These are phyloP conservation scores for Ogataea saltuana DNA, from an alignment of 805 yeast genomes.

Conservation along the genomic window DNA sequence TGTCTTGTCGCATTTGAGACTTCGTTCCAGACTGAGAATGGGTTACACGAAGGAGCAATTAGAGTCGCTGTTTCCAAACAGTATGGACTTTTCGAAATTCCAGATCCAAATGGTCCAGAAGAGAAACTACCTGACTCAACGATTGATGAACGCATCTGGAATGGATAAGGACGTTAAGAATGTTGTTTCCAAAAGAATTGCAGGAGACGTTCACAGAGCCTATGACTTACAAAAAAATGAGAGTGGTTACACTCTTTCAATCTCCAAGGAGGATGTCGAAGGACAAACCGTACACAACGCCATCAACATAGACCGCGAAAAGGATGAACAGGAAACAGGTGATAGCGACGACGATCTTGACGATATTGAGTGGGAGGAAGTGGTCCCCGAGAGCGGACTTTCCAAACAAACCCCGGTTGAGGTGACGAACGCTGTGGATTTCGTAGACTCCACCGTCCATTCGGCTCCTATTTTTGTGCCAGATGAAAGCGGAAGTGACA, in stretches of 20 bases:
- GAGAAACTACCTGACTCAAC: slow-evolving; percentile 87
- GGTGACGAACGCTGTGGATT: slow-evolving; percentile 22
- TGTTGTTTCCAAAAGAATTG: slow-evolving; percentile 57
- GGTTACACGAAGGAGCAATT: slow-evolving; percentile 92
- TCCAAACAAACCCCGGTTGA: slow-evolving; percentile 1
- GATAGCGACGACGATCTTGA: slow-evolving; percentile 30
- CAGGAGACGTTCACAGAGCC: slow-evolving; percentile 78
- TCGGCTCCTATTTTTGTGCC: slow-evolving; percentile 24
- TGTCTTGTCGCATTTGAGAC: slow-evolving; percentile 76
- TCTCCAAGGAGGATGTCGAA: slow-evolving; percentile 42
- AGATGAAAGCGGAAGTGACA: slow-evolving; percentile 4
- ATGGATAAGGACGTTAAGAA: slow-evolving; percentile 53
- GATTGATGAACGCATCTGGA: slow-evolving; percentile 80
- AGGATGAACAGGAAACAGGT: slow-evolving; percentile 12
- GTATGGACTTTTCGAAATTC: slow-evolving; percentile 87
- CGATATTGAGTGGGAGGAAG: slow-evolving; percentile 39
- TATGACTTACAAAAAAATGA: slow-evolving; percentile 75
- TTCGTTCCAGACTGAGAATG: slow-evolving; percentile 88
- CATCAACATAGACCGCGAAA: slow-evolving; percentile 43
- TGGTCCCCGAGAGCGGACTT: slow-evolving; percentile 15
- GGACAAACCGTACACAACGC: slow-evolving; percentile 47
- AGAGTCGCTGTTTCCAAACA: slow-evolving; percentile 75
- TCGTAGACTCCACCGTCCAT: slow-evolving; percentile 11
- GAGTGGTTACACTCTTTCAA: slow-evolving; percentile 80
- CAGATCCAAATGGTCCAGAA: slow-evolving; percentile 92